phyloP scores from a whole-genome alignment of 1,284 basidiomycete species.

The Calocybe gambosa region DNA sequence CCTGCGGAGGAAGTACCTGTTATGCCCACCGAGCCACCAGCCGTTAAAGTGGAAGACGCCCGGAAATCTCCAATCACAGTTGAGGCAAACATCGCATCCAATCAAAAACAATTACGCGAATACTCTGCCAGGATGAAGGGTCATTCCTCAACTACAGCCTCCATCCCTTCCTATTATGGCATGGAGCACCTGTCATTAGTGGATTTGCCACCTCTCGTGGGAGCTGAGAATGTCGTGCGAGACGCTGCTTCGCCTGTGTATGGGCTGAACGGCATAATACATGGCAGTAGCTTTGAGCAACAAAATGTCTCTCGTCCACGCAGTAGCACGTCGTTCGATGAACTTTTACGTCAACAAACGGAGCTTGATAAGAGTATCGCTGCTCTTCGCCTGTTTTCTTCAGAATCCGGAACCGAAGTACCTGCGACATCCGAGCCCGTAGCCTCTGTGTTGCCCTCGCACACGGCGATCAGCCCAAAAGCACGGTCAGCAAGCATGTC shows the following conservation, averaged over 20 bases:
- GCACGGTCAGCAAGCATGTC: slow-evolving; percentile 9
- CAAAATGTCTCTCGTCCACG: slow-evolving; percentile 5
- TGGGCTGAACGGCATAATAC: slow-evolving; percentile 37
- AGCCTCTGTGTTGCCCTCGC: background rate
- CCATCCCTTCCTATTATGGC: slow-evolving; percentile 34
- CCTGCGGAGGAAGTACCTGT: background rate
- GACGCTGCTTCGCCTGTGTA: slow-evolving; percentile 41
- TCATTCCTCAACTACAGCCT: slow-evolving; percentile 24
- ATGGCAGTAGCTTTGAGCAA: background rate
- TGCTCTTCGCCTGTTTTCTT: slow-evolving; percentile 45
- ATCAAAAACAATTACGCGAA: background rate
- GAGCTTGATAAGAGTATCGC: slow-evolving; percentile 64
- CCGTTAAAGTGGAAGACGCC: background rate
- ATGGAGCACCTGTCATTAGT: slow-evolving; percentile 20
- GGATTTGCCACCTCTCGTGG: slow-evolving; percentile 5
- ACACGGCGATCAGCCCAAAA: slow-evolving; percentile 2
- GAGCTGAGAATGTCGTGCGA: slow-evolving; percentile 7
- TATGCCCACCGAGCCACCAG: background rate
- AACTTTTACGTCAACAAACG: slow-evolving; percentile 53
- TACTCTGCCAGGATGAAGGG: slow-evolving; percentile 3
- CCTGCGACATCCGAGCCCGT: background rate
- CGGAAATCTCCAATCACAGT: background rate
- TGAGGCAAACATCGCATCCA: background rate
- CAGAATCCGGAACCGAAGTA: slow-evolving; percentile 13
- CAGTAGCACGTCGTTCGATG: slow-evolving; percentile 36